phyloP scores from a whole-genome alignment of 257 asterid species.

The Solanum bulbocastanum region DNA sequence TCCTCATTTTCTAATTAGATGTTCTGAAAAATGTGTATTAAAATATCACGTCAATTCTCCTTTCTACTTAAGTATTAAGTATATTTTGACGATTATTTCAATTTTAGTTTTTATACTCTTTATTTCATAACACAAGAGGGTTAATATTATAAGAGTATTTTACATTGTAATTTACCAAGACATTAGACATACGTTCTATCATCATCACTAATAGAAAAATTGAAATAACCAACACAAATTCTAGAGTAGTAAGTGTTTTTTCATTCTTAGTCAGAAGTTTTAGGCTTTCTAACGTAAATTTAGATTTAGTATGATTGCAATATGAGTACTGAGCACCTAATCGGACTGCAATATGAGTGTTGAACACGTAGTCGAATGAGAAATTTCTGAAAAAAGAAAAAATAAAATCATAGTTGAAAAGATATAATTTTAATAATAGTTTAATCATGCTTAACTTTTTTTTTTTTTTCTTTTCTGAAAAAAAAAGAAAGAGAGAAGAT shows the following conservation, averaged over 20 bases:
- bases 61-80: too few species aligned
- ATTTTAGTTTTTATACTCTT: too few species aligned
- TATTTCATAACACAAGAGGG: background rate
- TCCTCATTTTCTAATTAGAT: background rate
- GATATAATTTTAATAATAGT: background rate
- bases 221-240: background rate
- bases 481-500: background rate
- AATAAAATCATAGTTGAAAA: background rate
- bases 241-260: rapidly evolving
- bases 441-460: background rate
- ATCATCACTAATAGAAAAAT: too few species aligned
- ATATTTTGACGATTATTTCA: background rate
- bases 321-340: too few species aligned
- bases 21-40: background rate
- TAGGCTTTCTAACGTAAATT: too few species aligned
- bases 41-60: background rate
- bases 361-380: too few species aligned
- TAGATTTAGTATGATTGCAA: too few species aligned
- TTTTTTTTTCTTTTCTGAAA: background rate
- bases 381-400: background rate
- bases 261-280: too few species aligned
- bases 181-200: background rate
- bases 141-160: background rate
- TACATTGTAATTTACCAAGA: background rate
- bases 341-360: background rate